phyloP scores from a whole-genome alignment of 177 flowering plant species.

The Vitis hybrid region DNA sequence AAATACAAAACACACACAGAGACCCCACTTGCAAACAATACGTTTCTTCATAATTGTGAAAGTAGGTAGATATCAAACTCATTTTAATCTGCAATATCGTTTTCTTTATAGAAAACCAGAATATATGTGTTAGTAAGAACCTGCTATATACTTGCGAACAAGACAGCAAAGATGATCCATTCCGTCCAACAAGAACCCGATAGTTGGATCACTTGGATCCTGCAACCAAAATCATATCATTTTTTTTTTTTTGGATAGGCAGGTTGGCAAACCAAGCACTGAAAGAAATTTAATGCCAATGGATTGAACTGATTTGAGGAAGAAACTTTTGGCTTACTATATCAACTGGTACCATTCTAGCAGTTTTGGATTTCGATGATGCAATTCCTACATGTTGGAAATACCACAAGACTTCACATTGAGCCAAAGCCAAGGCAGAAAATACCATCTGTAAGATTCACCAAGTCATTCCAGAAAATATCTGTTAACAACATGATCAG shows the following conservation, averaged over 20 bases:
- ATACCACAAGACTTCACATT: conserved; percentile 87
- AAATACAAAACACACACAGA: background rate
- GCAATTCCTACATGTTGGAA: conserved; percentile 92
- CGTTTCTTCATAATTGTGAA: too few relatives aligned
- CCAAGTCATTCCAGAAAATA: conserved; percentile 9
- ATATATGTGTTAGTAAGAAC: conserved; percentile 9
- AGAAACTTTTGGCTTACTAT: conserved; percentile 50
- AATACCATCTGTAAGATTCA: conserved; percentile 80
- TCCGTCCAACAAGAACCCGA: conserved; percentile 93
- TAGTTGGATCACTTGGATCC: conserved; percentile 98
- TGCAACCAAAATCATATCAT: conserved; percentile 31
- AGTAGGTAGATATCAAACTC: background rate
- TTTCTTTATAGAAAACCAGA: too few relatives aligned
- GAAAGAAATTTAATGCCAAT: background rate
- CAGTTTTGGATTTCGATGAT: conserved; percentile 71
- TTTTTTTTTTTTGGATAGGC: background rate
- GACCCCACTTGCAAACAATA: too few relatives aligned
- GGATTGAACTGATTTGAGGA: background rate
- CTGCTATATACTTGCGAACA: conserved; percentile 86
- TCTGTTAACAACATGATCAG: background rate
- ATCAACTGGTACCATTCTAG: conserved; percentile 63
- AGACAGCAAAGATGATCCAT: conserved; percentile 89
- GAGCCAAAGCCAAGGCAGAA: conserved; percentile 95
- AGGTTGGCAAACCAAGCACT: conserved; percentile 7
- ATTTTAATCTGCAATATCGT: conserved; percentile 35